Conservation (phyloP, 2,329 filamentous ascomycete species). For the Cordyceps tenuipes region DNA sequence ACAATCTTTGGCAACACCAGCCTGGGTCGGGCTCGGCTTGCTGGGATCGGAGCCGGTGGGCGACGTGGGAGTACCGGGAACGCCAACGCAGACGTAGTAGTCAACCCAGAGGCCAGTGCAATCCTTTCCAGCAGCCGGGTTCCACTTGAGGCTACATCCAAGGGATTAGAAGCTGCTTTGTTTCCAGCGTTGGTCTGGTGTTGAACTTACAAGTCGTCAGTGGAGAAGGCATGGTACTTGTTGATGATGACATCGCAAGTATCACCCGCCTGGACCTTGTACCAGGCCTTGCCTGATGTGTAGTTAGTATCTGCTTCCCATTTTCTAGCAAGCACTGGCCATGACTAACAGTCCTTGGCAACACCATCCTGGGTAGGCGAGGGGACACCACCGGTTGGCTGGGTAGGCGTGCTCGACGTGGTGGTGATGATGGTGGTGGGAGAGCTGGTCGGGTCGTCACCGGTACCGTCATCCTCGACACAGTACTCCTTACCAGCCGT, state of each 20-base stretch:
- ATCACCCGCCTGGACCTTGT: slow-evolving; percentile 12
- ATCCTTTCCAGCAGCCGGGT: slow-evolving; percentile 10
- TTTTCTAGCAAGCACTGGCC: neutral
- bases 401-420: neutral
- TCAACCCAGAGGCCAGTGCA: slow-evolving; percentile 13
- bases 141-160: slow-evolving; percentile 21
- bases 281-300: slow-evolving; percentile 8
- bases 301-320: neutral
- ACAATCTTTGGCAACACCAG: slow-evolving; percentile 8
- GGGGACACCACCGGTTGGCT: neutral
- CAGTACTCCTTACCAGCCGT: slow-evolving; percentile 13
- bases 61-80: slow-evolving; percentile 1
- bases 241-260: slow-evolving; percentile 12
- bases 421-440: neutral
- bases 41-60: slow-evolving; percentile 4
- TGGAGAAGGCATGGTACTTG: slow-evolving; percentile 17
- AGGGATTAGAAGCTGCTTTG: neutral
- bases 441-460: neutral
- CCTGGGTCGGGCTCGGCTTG: slow-evolving; percentile 11
- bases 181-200: neutral
- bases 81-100: slow-evolving; percentile 21
- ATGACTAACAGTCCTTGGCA: slow-evolving; percentile 1
- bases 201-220: slow-evolving; percentile 11
- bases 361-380: slow-evolving; percentile 8
- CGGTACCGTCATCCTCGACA: slow-evolving; percentile 10